Base-by-base conservation (phyloP, 257 asterid genomes). In the Jasminum sambac region DNA sequence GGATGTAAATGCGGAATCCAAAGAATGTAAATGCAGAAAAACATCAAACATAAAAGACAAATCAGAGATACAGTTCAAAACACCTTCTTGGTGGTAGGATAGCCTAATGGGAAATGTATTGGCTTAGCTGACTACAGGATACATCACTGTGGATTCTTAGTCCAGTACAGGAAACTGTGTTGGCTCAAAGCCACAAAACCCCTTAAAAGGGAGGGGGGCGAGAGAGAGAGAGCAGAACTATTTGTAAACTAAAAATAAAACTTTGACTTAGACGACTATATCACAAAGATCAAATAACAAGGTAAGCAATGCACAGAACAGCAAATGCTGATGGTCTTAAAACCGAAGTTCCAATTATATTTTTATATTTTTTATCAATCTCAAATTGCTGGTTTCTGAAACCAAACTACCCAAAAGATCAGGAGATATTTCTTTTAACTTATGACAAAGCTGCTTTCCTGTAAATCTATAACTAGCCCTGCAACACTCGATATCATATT, bases 361-460 rank as follows among this genome's bases (percentile, higher is more conserved):
- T 61, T 68, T 57, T 64, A 58, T 44, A 59, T 40, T 66, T 37
- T 43, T 66, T 13, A 14, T 19, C 67, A 19, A 50, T 67, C 69
- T 72, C 65, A 77, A 64, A 36, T 67, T 59, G 63, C 64, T 55
- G 48, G 24, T 64, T 72, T 63, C 40, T 57, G 72, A 50, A 64
- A 64, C 41, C 43, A 5, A 50, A 50, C 59, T 73, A 68, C 58
- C 70, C 64, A 37, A 75, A 62, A 37, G 24, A 66, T 12, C 71
- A 65, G 69, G 41, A 59, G 34, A 64, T 5, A 26, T 36, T 24
- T 68, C 25, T 34, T 36, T 66, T 60, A 25, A 52, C 30, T 41
- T 66, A 42, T 26, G 58, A 39, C 63, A 44, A 71, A 41, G 26
- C 42, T 21, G 19, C 39, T 68, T 41, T 30, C 23, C 36, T 30